Evolutionary conservation across 2,329 filamentous ascomycete species (phyloP), one percentile per base, ranked within the genome.

Genomic region (Dendryphion nanum): DNA sequence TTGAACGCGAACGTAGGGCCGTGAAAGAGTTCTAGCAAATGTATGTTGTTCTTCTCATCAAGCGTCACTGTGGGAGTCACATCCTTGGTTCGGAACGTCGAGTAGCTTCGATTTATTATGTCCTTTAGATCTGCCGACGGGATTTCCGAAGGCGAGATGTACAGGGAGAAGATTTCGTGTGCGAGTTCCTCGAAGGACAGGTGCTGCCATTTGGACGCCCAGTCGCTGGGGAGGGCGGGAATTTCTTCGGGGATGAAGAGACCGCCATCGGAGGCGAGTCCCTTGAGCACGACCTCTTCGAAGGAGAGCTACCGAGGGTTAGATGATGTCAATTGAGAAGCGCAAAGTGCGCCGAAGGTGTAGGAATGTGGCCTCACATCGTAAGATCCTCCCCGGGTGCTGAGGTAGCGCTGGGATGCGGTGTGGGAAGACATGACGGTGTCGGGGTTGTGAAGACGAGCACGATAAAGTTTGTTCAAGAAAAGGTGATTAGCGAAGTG

Each of bases 21-120:
- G 64, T 97, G 91, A 76, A 97, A 98, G 30, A 98, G 78, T 68
- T 98, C 93, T 21, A 98, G 79, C 39, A 96, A 74, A 62, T 95
- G 82, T 29, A 96, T 74, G 62, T 91, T 85, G 51, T 79, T 75
- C 44, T 75, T 65, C 55, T 79, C 73, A 59, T 91, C 79, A 37
- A 96, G 75, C n/a, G 85, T 81, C 30, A 87, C 78, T 18, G 93
- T 70, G 0, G 93, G 93, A 0, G 88, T 89, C 29, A 88, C 81
- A 38, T 94, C 82, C 29, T 81, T 70, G 21, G 81, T 76, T 51
- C 90, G 85, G 74, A 98, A 98, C 6, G 89, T 95, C 15, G 86
- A 80, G 66, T 98, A 98, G 57, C 86, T 93, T 54, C 82, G 80
- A 51, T 82, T 73, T 64, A 97, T 86, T 61, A 98, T 89, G 47